phyloP scores from a whole-genome alignment of 768 basidiomycete genomes.

The Termitomyces eurrhizus region DNA sequence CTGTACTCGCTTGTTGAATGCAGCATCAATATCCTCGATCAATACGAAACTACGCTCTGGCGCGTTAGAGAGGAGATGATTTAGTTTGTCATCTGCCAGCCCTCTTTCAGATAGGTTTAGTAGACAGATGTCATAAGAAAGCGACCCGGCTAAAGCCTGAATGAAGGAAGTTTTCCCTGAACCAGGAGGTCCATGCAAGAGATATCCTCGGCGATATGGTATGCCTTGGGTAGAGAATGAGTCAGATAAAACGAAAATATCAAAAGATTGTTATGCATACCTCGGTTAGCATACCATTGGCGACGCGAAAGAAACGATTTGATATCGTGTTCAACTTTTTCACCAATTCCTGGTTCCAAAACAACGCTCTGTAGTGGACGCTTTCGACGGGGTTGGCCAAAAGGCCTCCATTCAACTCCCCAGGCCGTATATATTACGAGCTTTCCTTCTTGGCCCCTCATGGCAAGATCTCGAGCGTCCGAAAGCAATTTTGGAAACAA shows the following conservation, averaged over 20 bases:
- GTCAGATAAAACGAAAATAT: slow-evolving; percentile 3
- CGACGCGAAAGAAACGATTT: slow-evolving; percentile 77
- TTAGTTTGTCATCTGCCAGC: slow-evolving; percentile 93
- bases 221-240: slow-evolving; percentile 59
- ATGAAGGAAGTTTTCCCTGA: slow-evolving; percentile 99
- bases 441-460: slow-evolving; percentile 86
- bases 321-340: slow-evolving; percentile 79
- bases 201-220: slow-evolving; percentile 93
- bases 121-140: slow-evolving; percentile 94
- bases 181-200: slow-evolving; percentile 94
- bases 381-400: slow-evolving; percentile 87
- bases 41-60: slow-evolving; percentile 93
- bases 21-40: slow-evolving; percentile 96
- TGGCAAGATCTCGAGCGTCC: slow-evolving; percentile 88
- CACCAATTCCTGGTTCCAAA: slow-evolving; percentile 75
- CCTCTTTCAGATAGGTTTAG: slow-evolving; percentile 96
- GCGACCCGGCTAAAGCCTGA: slow-evolving; percentile 89
- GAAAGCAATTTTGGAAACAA: slow-evolving; percentile 77
- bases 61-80: slow-evolving; percentile 87
- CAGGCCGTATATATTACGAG: slow-evolving; percentile 96
- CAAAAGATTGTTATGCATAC: slow-evolving; percentile 35
- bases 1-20: slow-evolving; percentile 90
- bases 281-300: slow-evolving; percentile 96
- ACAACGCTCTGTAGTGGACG: slow-evolving; percentile 88
- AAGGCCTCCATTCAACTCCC: slow-evolving; percentile 95